Conservation (phyloP, 83 land plant species). For the Picea abies region DNA sequence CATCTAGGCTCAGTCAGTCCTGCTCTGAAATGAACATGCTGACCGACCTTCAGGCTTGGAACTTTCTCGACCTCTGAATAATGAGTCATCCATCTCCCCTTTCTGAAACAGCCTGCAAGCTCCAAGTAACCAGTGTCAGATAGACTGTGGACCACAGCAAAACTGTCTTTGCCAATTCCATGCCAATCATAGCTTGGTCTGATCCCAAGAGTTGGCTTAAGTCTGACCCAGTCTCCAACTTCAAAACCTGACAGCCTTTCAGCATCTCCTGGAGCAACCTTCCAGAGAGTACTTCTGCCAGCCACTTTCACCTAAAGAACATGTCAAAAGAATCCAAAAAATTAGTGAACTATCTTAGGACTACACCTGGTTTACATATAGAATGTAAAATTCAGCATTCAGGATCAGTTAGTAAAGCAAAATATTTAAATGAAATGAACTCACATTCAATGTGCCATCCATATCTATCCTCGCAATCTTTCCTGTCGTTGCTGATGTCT, state of each 20-base stretch:
- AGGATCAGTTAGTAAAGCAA: neutral
- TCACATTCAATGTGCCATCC: slow-evolving; percentile 96
- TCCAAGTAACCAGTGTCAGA: slow-evolving; percentile 86
- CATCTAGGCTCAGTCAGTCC: slow-evolving; percentile 89
- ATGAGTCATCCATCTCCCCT: slow-evolving; percentile 85
- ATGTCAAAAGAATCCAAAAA: neutral
- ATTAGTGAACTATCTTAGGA: no score
- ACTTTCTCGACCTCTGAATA: slow-evolving; percentile 88
- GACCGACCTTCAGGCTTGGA: slow-evolving; percentile 69
- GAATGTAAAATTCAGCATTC: neutral
- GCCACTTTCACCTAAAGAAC: slow-evolving; percentile 75
- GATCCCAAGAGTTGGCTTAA: slow-evolving; percentile 67
- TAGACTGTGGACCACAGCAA: slow-evolving; percentile 92
- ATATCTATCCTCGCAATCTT: slow-evolving; percentile 84
- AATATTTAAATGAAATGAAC: slow-evolving; percentile 9
- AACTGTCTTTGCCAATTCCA: slow-evolving; percentile 74
- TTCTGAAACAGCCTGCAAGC: slow-evolving; percentile 85
- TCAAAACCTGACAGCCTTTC: slow-evolving; percentile 88
- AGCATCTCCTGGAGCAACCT: slow-evolving; percentile 92
- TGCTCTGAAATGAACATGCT: slow-evolving; percentile 75
- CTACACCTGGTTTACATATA: neutral
- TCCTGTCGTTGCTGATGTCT: slow-evolving; percentile 89
- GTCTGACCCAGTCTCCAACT: slow-evolving; percentile 98
- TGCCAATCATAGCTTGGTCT: slow-evolving; percentile 96
- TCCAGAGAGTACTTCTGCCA: slow-evolving; percentile 76